Conservation (phyloP, 345 rosid genomes). For the Linum lewisii region DNA sequence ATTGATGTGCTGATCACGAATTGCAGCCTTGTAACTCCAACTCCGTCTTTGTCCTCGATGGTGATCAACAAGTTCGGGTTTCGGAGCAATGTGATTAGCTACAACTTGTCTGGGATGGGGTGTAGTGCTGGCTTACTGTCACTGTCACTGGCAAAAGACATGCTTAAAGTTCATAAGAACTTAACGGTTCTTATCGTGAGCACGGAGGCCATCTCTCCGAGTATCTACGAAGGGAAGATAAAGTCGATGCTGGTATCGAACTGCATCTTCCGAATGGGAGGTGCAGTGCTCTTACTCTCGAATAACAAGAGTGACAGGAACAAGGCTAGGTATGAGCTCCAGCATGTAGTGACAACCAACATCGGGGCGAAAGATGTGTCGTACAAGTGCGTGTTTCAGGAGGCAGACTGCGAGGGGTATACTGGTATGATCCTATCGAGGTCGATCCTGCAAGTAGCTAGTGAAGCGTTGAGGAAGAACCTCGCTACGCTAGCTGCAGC, state of each 20-base stretch:
- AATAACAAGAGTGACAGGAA: slow-evolving; percentile 25
- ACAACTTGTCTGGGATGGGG: slow-evolving; percentile 79
- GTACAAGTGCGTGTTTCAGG: slow-evolving; percentile 11
- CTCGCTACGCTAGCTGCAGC: slow-evolving; percentile 1
- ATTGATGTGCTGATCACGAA: slow-evolving; percentile 62
- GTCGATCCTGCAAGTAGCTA: slow-evolving; percentile 9
- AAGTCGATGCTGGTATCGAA: slow-evolving; percentile 77
- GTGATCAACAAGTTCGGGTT: slow-evolving; percentile 68
- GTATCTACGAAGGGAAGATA: slow-evolving; percentile 59
- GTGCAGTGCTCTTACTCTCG: slow-evolving; percentile 56
- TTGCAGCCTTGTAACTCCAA: slow-evolving; percentile 66
- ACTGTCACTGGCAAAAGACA: slow-evolving; percentile 57
- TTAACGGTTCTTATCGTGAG: slow-evolving; percentile 57
- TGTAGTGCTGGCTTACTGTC: slow-evolving; percentile 74
- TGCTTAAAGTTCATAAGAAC: slow-evolving; percentile 61
- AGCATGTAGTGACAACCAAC: slow-evolving; percentile 12
- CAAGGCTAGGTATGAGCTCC: slow-evolving; percentile 11
- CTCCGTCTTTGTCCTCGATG: slow-evolving; percentile 75
- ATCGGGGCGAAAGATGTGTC: slow-evolving; percentile 5
- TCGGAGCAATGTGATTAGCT: slow-evolving; percentile 73
- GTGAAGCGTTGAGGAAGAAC: slow-evolving; percentile 13
- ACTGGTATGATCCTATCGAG: slow-evolving; percentile 9
- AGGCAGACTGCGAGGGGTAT: slow-evolving; percentile 9
- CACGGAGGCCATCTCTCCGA: slow-evolving; percentile 71
- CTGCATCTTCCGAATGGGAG: slow-evolving; percentile 80